Base-by-base conservation (phyloP, 1,284 basidiomycete genomes). In the Sutorius eximius region DNA sequence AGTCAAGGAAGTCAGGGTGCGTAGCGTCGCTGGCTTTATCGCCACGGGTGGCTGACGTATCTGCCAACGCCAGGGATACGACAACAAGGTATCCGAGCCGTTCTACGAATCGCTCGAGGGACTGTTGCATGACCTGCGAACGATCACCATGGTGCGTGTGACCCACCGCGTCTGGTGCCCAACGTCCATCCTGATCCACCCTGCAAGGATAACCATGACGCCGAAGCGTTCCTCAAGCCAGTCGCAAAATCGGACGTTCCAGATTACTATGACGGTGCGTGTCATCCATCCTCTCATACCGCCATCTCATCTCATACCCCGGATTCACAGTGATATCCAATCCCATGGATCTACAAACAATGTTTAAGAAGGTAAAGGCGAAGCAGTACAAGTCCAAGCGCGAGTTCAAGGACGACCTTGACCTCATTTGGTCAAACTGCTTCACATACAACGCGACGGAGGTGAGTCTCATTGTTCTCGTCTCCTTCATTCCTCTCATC, bases 401-500 rank as follows among this genome's bases (percentile, higher is more conserved):
- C 57, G 91, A 96, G 66, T 99, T 99, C 72, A 87, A 89, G 59
- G 87, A 90, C 58, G 97, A 99, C 73, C 77, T 99, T 43, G 91
- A 96, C 63, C 82, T 97, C 58, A 98, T 99, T 63, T 99, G 96
- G 96, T 85, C 87, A 51, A 99, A 99, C 66, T 98, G 96, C 71
- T 82, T 91, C 62, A 83, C 82, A 12, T 99, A 98, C 73, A 99
- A 99, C 70, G 87, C 89, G 24, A 83, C 87, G 16, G 90, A 93
- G 73, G 95, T 93, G 63, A 56, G 85, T 77, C 18, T 20, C 32
- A 24, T 41, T 13, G n/a, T 32, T 30, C 15, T 42, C 24, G 24
- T 50, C 47, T 24, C 46, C 40, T 42, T 15, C 22, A 33, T 43
- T 51, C 45, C 11, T 24, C 32, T 29, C 51, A 29, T 45, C 40